Conservation (phyloP, 257 asterid genomes). For the Nicotiana sylvestris region DNA sequence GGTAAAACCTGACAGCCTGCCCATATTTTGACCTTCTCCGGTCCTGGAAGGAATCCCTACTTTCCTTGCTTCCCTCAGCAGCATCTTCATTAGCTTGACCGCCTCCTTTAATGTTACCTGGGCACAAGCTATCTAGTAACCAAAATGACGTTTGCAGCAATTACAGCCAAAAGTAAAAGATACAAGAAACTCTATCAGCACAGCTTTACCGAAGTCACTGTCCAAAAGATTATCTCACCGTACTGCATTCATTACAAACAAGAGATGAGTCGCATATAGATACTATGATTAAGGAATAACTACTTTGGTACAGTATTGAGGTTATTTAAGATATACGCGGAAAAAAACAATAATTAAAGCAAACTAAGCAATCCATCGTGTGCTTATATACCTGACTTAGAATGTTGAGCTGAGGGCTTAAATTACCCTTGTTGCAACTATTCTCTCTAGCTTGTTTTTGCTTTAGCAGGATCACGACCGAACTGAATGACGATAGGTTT, state of each 20-base stretch:
- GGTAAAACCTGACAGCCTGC: background rate
- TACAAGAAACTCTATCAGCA: background rate
- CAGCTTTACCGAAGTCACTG: background rate
- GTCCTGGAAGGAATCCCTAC: background rate
- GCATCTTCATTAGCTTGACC: background rate
- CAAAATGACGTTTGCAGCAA: background rate
- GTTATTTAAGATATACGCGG: background rate
- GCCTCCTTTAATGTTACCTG: background rate
- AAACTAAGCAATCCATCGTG: background rate
- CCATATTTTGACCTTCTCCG: background rate
- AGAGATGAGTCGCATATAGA: background rate
- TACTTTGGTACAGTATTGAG: background rate
- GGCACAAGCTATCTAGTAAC: background rate
- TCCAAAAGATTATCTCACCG: background rate
- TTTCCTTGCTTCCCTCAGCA: background rate
- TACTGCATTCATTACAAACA: background rate
- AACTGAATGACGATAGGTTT: slow-evolving; percentile 90
- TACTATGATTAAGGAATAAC: background rate
- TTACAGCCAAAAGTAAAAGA: background rate
- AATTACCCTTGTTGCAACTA: background rate
- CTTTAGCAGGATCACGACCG: slow-evolving; percentile 58
- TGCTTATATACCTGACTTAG: background rate
- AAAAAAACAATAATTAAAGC: background rate
- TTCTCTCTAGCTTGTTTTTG: slow-evolving; percentile 30
- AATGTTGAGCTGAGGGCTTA: background rate